Base-by-base conservation (phyloP, 768 basidiomycete genomes). In the Russula virescens region DNA sequence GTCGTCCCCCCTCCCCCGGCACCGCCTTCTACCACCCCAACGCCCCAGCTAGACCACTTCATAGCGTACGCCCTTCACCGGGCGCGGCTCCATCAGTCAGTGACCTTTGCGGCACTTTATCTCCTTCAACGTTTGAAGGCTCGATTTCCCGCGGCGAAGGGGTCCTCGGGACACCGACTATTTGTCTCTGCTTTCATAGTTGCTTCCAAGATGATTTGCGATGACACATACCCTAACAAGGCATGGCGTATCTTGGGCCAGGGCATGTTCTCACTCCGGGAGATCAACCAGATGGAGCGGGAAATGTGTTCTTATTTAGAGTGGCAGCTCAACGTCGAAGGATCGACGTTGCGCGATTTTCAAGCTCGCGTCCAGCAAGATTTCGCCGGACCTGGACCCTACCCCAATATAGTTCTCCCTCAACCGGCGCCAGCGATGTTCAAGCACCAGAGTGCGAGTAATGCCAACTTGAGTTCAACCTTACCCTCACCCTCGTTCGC, bases 201-300 rank as follows among this genome's bases (percentile, higher is more conserved):
- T n/a, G n/a, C n/a, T n/a, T n/a, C n/a, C n/a, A n/a, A n/a, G n/a
- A n/a, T n/a, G n/a, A n/a, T n/a, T n/a, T n/a, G n/a, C n/a, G n/a
- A n/a, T n/a, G n/a, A n/a, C n/a, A n/a, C n/a, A n/a, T n/a, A n/a
- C n/a, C n/a, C n/a, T n/a, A n/a, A n/a, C n/a, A n/a, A n/a, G n/a
- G n/a, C n/a, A n/a, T n/a, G n/a, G n/a, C n/a, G n/a, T n/a, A n/a
- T n/a, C n/a, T n/a, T n/a, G n/a, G n/a, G n/a, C n/a, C n/a, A n/a
- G n/a, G n/a, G n/a, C n/a, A 81, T 84, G 76, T 86, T 84, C 69
- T 76, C 80, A 1, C 76, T 95, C 7, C 81, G 89, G 51, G 94
- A 95, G 80, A 88, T 97, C 70, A 97, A 97, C 74, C 93, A 95
- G 79, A 94, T 95, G 93, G 94, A 95, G 77, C 78, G 92, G 25